Base-by-base conservation (phyloP, 352 stramenopile species). In the Phytophthora sp. region DNA sequence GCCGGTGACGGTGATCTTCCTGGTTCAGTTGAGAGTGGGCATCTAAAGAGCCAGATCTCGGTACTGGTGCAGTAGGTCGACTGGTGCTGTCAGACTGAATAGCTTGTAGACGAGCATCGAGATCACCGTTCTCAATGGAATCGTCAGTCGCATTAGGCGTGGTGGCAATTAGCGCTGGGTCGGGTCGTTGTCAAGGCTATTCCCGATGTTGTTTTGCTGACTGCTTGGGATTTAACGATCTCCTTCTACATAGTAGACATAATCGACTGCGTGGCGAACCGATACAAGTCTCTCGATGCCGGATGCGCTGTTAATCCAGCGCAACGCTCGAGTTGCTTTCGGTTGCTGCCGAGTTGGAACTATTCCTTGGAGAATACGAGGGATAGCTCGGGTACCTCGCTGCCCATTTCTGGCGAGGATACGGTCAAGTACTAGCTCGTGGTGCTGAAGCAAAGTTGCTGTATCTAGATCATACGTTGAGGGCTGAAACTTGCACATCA, bases 221-320 rank as follows among this genome's bases (percentile, higher is more conserved):
- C 31, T 56, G 3, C 11, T 4, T 12, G 53, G 9, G 0, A 51
- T 18, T 5, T 35, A 24, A n/a, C 20, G 43, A 8, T 51, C 37
- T 2, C 26, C 44, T 17, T 56, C 44, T 2, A 56, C 26, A 20
- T 27, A 63, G n/a, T 53, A 17, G 1, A 17, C 35, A 18, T 38
- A 63, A 8, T 63, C 54, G 2, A 63, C 20, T 10, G 20, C 54
- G 27, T 55, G 44, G 1, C 44, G 54, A 1, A 63, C 44, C n/a
- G 44, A 51, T 2, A 56, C 44, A 4, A 15, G 48, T 0, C 44
- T 32, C 7, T 43, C 27, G 7, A n/a, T 8, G 12, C 43, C 32
- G 4, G 10, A 30, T 21, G 1, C 5, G 8, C 7, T 4, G 28
- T 63, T 56, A 15, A 49, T 56, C 34, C 54, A 63, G 0, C 9